Base-by-base conservation (phyloP, 345 rosid genomes). In the Mercurialis annua region DNA sequence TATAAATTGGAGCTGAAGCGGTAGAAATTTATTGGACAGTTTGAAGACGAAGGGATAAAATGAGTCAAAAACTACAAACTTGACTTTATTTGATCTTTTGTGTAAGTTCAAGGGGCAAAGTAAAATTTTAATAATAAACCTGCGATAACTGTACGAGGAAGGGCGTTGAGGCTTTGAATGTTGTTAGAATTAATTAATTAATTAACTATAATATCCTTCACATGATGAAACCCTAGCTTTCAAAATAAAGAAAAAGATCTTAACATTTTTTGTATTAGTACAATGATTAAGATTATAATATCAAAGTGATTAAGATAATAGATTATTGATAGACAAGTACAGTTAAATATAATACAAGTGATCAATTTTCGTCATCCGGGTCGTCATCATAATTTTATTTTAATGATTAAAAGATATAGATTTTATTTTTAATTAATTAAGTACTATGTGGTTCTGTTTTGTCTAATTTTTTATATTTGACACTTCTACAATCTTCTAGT, bases 351-450 rank as follows among this genome's bases (percentile, higher is more conserved):
- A 62, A 62, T 57, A 67, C 16, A 34, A 10, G 57, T 18, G 59
- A 18, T 4, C 44, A 36, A 6, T 53, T 76, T 73, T 72, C 83
- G 86, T 82, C 86, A 82, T 71, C 73, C 48, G 46, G 77, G 67
- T 59, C 83, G 86, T 82, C 86, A 80, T 24, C 18, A 0, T 46
- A 31, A 5, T 7, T 9, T 6, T 18, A 27, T 66, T 42, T 59
- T 47, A 65, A 72, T 21, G 0, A 23, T 4, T 38, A 33, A 9
- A 57, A 57, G 54, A 51, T 12, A 33, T 12, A 15, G 10, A 18
- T 21, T 31, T 54, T 15, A 2, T 54, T 3, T 36, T 24, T 24
- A 31, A 34, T 46, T 7, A n/a, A n/a, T 44, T 18, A n/a, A 5
- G 31, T 42, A 30, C 14, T 43, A 27, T 20, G 59, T 9, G 1